phyloP scores from a whole-genome alignment of 2,329 filamentous ascomycete genomes.

The Fusarium luffae region DNA sequence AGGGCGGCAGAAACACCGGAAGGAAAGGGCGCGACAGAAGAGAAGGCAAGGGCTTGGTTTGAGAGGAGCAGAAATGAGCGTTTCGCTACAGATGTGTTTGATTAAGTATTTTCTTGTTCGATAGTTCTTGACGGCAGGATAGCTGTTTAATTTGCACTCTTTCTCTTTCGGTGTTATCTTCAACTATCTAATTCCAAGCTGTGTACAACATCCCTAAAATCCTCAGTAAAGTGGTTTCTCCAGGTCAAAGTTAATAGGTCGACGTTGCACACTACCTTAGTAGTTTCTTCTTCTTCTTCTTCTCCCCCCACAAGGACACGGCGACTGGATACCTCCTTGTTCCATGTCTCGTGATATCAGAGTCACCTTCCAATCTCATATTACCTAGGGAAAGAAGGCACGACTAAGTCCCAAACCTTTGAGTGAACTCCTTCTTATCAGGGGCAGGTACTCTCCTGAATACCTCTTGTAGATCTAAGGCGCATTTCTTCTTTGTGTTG shows the following conservation, averaged over 20 bases:
- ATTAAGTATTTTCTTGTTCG: constrained; percentile 48
- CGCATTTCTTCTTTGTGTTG: background rate
- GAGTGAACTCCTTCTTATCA: background rate
- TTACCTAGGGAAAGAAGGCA: background rate
- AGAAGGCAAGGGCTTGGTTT: constrained; percentile 60
- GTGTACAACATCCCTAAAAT: background rate
- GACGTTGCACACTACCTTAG: background rate
- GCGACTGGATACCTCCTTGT: background rate
- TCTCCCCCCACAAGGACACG: background rate
- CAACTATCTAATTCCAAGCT: background rate
- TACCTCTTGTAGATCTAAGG: background rate
- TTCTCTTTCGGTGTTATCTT: background rate
- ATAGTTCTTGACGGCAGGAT: background rate
- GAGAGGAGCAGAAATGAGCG: constrained; percentile 63
- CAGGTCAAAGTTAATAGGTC: background rate
- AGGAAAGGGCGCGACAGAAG: constrained; percentile 46
- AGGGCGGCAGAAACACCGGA: constrained; percentile 46
- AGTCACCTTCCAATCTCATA: background rate
- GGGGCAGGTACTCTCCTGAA: background rate
- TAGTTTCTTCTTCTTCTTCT: background rate
- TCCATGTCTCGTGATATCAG: background rate
- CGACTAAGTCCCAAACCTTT: background rate
- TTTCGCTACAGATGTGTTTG: constrained; percentile 71
- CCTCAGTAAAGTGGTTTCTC: background rate
- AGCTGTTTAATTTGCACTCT: background rate